These are phyloP conservation scores for Gentiana dahurica DNA, from an alignment of 257 asterid genomes.

Conservation along the genomic window DNA sequence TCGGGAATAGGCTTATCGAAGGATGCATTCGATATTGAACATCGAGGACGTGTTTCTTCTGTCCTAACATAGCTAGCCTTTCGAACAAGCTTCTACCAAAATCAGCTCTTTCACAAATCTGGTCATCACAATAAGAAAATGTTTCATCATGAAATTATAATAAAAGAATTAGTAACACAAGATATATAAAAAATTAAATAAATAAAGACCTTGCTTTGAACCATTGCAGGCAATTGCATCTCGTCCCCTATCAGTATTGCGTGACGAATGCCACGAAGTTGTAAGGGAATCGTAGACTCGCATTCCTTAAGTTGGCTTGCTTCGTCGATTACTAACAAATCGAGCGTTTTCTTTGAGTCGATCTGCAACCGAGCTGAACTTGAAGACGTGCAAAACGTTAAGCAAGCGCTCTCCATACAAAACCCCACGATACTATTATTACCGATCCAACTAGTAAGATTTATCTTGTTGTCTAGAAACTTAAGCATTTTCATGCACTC, in stretches of 20 bases:
- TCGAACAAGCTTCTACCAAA: slow-evolving; percentile 79
- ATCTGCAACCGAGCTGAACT: slow-evolving; percentile 43
- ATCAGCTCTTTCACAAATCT: slow-evolving; percentile 39
- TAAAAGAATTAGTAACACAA: no score
- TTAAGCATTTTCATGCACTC: slow-evolving; percentile 30
- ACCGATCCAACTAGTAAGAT: slow-evolving; percentile 14
- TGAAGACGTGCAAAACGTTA: slow-evolving; percentile 60
- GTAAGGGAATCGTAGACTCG: slow-evolving; percentile 64
- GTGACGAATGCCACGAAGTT: slow-evolving; percentile 50
- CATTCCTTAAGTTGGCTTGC: slow-evolving; percentile 87
- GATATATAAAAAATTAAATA: neutral
- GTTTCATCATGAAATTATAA: no score
- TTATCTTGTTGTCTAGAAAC: slow-evolving; percentile 10
- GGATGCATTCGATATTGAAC: slow-evolving; percentile 90
- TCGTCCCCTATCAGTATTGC: slow-evolving; percentile 76
- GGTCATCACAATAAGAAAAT: slow-evolving; percentile 2
- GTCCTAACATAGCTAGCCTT: slow-evolving; percentile 53
- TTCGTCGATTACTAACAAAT: slow-evolving; percentile 60
- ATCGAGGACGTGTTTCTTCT: slow-evolving; percentile 42
- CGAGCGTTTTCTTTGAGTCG: slow-evolving; percentile 15
- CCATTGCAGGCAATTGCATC: slow-evolving; percentile 78
- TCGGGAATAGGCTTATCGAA: slow-evolving; percentile 64
- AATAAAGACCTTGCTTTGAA: slow-evolving; percentile 58
- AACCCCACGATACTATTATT: slow-evolving; percentile 11
- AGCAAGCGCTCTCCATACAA: slow-evolving; percentile 30